Evolutionary conservation across 2,329 filamentous ascomycete genomes (phyloP).

Genomic region (Cercospora zeae-maydis): DNA sequence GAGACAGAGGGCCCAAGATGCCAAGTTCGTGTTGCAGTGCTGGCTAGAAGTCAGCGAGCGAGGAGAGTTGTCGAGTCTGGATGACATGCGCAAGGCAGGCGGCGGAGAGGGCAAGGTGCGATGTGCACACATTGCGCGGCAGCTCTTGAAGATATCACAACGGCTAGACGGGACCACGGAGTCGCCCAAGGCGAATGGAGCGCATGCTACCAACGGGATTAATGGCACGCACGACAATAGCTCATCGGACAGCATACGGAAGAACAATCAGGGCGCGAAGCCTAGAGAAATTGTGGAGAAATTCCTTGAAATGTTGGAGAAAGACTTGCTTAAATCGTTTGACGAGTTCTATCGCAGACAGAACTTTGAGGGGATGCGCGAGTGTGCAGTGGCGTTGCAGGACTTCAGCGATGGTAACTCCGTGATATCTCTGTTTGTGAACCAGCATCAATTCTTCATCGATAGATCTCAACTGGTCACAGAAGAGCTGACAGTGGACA

Average conservation of each 20-base stretch:
- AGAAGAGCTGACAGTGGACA: constrained; percentile 74
- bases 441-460: constrained; percentile 99
- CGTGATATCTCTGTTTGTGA: constrained; percentile 93
- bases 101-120: constrained; percentile 89
- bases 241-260: constrained; percentile 50
- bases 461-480: constrained; percentile 87
- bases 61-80: constrained; percentile 79
- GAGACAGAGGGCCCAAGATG: constrained; percentile 81
- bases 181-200: constrained; percentile 30
- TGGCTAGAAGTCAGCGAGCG: constrained; percentile 94
- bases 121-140: constrained; percentile 88
- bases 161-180: constrained; percentile 68
- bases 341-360: constrained; percentile 94
- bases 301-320: constrained; percentile 91
- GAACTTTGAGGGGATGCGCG: constrained; percentile 97
- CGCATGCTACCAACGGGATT: constrained; percentile 39
- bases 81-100: constrained; percentile 81
- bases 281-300: constrained; percentile 84
- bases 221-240: constrained; percentile 50
- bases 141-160: constrained; percentile 90
- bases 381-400: constrained; percentile 87
- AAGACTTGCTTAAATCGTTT: constrained; percentile 92
- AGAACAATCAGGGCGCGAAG: constrained; percentile 45
- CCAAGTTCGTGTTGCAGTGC: constrained; percentile 91
- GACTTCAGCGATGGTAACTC: constrained; percentile 96